Base-by-base conservation (phyloP, 345 rosid genomes). In the Brassica incana region DNA sequence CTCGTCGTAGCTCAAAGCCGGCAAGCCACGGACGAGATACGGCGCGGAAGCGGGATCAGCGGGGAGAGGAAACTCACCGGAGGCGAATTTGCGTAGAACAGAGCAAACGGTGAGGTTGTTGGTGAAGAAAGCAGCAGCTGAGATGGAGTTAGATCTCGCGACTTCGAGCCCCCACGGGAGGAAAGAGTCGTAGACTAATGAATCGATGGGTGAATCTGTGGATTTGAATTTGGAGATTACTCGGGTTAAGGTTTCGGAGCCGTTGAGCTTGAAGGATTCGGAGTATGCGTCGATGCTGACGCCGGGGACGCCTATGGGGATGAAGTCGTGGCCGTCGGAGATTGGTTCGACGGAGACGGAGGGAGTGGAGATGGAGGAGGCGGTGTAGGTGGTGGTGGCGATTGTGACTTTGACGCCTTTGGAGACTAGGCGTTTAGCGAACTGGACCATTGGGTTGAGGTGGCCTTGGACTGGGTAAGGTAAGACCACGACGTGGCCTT, bases 391-490 rank as follows among this genome's bases (percentile, higher is more conserved):
- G 38, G 97, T 88, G 32, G 92, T 90, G 85, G 90, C 97, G 20
- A 93, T 48, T 0, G 98, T 91, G 54, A 87, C 88, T 62, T 83
- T 88, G 48, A 91, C 76, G 8, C 88, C 93, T 78, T 88, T 88
- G 27, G 91, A 88, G 69, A 88, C 90, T 6, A 93, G 73, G 52
- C 89, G 91, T 77, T 90, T 88, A 1, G 92, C 93, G 63, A 91
- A 90, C 40, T 90, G 92, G 80, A 90, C 86, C 78, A 87, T 87
- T 2, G 98, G 94, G 85, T 91, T 91, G 8, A 91, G 87, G 85
- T 91, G 97, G 71, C 98, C 98, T 84, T 91, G 94, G 79, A 89
- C 83, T 48, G 96, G 96, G 66, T 88, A 93, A 12, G 96, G 90
- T 27, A 93, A 23, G 6, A 91, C 77, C 1, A 91, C 32, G 3